Percentiles rank a stretch among this genome's conserved stretches.
These are phyloP conservation scores for Mycena indigotica DNA, from an alignment of 768 basidiomycete species.

Conservation along the genomic window DNA sequence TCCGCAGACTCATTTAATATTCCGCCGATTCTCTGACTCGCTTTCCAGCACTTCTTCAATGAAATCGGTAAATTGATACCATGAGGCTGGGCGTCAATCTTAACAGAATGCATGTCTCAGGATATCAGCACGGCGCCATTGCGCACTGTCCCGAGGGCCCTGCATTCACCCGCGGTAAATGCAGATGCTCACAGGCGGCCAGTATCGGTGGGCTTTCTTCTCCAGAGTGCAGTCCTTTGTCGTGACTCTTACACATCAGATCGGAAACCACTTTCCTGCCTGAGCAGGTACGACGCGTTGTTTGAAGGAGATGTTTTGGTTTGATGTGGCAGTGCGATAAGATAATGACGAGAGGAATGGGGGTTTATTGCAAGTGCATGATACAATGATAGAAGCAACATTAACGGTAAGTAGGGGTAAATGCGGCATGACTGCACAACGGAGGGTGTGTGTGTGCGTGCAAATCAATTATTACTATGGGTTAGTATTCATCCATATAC, in stretches of 20 bases:
- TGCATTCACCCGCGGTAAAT: neutral
- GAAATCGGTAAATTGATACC: neutral
- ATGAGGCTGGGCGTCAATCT: no score
- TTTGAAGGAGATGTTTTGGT: neutral
- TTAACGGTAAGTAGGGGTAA: no score
- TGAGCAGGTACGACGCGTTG: neutral
- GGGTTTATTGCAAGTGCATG: neutral
- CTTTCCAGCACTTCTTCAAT: neutral
- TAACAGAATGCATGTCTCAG: neutral
- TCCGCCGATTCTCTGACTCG: neutral
- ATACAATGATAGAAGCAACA: no score
- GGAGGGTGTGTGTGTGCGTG: no score
- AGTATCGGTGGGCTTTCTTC: neutral
- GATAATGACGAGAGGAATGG: neutral
- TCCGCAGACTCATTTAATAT: neutral
- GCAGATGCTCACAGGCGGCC: neutral
- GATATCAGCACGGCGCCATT: neutral
- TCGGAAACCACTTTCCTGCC: neutral
- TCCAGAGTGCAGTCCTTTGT: no score
- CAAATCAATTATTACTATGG: neutral
- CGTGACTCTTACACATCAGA: no score
- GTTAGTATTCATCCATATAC: constrained; percentile 69
- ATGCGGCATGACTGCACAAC: neutral
- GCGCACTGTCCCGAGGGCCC: neutral
- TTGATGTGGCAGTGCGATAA: neutral